Percentiles rank a stretch among this genome's conserved stretches.
phyloP scores from a whole-genome alignment of 306 rosid genomes.

The Trifolium dubium region DNA sequence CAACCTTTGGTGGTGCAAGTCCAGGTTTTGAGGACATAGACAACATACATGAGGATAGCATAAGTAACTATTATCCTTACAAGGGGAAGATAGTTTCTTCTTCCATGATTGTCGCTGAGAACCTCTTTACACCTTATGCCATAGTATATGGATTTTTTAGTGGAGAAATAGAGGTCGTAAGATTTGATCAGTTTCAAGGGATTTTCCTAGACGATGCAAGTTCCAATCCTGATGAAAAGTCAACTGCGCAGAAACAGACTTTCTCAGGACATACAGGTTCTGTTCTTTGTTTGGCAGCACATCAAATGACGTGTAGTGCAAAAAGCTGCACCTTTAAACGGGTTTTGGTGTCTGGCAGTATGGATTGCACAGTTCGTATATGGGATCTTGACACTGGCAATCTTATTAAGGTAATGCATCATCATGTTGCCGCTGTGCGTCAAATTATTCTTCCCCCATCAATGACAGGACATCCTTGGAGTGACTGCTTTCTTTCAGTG shows the following conservation, averaged over 20 bases:
- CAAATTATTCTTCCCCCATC: slow-evolving; percentile 87
- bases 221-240: slow-evolving; percentile 51
- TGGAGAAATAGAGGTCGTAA: slow-evolving; percentile 80
- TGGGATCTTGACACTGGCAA: slow-evolving; percentile 86
- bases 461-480: slow-evolving; percentile 76
- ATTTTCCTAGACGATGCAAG: slow-evolving; percentile 53
- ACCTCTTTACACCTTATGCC: slow-evolving; percentile 65
- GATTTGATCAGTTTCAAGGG: slow-evolving; percentile 70
- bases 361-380: slow-evolving; percentile 82
- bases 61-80: slow-evolving; percentile 43
- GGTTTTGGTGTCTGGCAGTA: slow-evolving; percentile 91
- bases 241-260: slow-evolving; percentile 56
- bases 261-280: slow-evolving; percentile 83
- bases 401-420: slow-evolving; percentile 81
- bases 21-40: slow-evolving; percentile 46
- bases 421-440: slow-evolving; percentile 89
- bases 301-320: slow-evolving; percentile 62
- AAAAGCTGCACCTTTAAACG: slow-evolving; percentile 53
- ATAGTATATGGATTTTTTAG: slow-evolving; percentile 75
- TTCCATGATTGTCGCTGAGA: slow-evolving; percentile 78
- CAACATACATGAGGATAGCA: slow-evolving; percentile 21
- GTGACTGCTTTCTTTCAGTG: slow-evolving; percentile 86
- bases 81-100: slow-evolving; percentile 62
- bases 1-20: slow-evolving; percentile 41
- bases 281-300: slow-evolving; percentile 93